Evolutionary conservation across 2,329 filamentous ascomycete genomes (phyloP), one percentile per base, ranked within the genome.

Genomic region (Stagonosporopsis vannaccii): DNA sequence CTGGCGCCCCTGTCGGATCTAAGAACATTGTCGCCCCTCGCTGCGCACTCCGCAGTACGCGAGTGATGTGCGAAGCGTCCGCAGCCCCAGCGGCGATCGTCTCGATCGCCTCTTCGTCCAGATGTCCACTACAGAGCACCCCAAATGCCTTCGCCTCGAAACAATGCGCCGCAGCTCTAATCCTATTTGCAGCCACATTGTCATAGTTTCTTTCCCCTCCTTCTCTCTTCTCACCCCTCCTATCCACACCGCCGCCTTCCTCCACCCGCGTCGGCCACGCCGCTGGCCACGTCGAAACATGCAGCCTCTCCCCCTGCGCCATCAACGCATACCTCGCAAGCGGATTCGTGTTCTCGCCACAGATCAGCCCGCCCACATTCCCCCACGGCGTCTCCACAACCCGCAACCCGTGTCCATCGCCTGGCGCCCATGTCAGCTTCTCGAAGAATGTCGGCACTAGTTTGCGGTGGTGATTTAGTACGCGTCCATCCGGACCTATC

Each of bases 61-160:
- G 60, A 0, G 53, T 48, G 1, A 80, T 60, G 6, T 65, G 39
- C 6, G 72, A 70, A 1, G 69, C 53, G 25, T 73, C 58, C 2
- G 58, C 58, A 1, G 75, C 68, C 0, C 73, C 74, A 0, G 61
- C 63, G 0, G 73, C 59, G 4, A 79, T 62, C 0, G 60, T 58
- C 1, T 78, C 69, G 2, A 82, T 75, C 0, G 76, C 75, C 15
- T 78, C 72, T 0, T 75, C 39, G 19, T 77, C 79, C 0, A 85
- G 67, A 20, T 77, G 64, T 0, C 78, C 79, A 0, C 80, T 75
- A 58, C 81, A 83, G 15, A 84, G 65, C 1, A 85, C 77, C 0
- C 83, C 83, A 42, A 85, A 86, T 39, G 79, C 82, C 59, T 86
- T 86, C 0, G 81, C 83, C 51, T 85, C 84, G 59, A 86, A 85